phyloP scores from a whole-genome alignment of 1,284 basidiomycete genomes.

The Anthracocystis walkeri region DNA sequence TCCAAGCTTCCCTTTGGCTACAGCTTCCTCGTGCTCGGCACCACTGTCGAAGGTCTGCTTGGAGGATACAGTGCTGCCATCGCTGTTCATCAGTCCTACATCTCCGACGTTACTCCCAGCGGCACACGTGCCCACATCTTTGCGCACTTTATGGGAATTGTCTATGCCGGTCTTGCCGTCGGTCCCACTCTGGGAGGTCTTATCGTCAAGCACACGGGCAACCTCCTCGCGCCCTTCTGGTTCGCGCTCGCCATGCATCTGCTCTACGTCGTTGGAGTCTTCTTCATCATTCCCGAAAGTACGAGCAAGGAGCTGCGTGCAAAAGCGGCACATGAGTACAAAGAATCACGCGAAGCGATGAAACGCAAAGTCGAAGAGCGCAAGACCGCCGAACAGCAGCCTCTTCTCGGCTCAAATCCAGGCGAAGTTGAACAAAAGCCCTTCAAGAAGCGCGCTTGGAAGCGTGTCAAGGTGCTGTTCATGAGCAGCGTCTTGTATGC shows the following conservation, averaged over 20 bases:
- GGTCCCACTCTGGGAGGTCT: conserved; percentile 65
- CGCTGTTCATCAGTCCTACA: conserved; percentile 83
- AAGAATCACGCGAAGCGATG: conserved; percentile 30
- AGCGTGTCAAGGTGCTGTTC: conserved; percentile 44
- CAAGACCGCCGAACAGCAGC: conserved; percentile 42
- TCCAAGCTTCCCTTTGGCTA: conserved; percentile 72
- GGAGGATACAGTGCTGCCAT: conserved; percentile 87
- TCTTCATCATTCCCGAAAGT: conserved; percentile 64
- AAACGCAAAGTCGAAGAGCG: conserved; percentile 44
- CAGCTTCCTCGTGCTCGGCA: conserved; percentile 83
- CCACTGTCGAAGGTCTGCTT: conserved; percentile 82
- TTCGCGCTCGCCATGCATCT: conserved; percentile 52
- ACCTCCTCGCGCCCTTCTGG: conserved; percentile 58
- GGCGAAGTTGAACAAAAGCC: conserved; percentile 18
- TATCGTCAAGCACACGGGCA: conserved; percentile 57
- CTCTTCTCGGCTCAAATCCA: conserved; percentile 22
- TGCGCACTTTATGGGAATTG: conserved; percentile 58
- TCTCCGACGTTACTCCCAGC: conserved; percentile 70
- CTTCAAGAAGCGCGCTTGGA: conserved; percentile 46
- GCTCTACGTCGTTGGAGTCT: conserved; percentile 52
- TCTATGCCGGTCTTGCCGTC: conserved; percentile 61
- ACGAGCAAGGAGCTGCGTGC: conserved; percentile 43
- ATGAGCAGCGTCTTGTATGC: conserved; percentile 46
- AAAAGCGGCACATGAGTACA: conserved; percentile 47
- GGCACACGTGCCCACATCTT: conserved; percentile 64